These are phyloP conservation scores for Conoideocrella luteorostrata DNA, from an alignment of 2,329 filamentous ascomycete genomes.

Conservation along the genomic window DNA sequence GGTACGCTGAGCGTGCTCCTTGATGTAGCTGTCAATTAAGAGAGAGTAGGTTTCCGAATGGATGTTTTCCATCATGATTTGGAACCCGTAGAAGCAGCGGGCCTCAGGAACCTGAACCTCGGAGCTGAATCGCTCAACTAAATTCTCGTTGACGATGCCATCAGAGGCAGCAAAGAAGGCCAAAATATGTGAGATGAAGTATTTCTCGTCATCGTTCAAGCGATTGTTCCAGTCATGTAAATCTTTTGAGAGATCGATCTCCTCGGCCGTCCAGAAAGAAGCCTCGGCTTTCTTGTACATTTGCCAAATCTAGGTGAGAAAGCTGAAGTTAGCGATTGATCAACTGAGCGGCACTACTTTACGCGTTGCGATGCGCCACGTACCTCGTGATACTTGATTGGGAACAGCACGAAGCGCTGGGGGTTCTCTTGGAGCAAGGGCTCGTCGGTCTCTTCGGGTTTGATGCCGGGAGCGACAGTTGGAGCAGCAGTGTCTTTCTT, in stretches of 20 bases:
- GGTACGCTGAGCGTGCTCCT: slow-evolving; percentile 86
- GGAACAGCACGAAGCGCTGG: slow-evolving; percentile 93
- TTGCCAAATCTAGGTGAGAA: slow-evolving; percentile 76
- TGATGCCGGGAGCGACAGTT: slow-evolving; percentile 45
- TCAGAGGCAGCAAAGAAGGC: slow-evolving; percentile 99
- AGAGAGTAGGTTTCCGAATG: slow-evolving; percentile 99
- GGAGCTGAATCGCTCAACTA: slow-evolving; percentile 92
- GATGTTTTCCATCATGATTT: slow-evolving; percentile 99
- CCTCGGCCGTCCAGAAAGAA: slow-evolving; percentile 99
- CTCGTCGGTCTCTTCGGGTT: slow-evolving; percentile 71
- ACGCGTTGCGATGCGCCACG: slow-evolving; percentile 62
- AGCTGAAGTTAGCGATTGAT: neutral
- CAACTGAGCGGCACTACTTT: slow-evolving; percentile 41
- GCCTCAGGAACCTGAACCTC: slow-evolving; percentile 98
- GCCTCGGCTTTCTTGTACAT: slow-evolving; percentile 99
- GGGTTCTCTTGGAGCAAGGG: slow-evolving; percentile 93
- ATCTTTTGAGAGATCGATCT: slow-evolving; percentile 98
- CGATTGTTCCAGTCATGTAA: slow-evolving; percentile 99
- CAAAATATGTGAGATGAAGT: slow-evolving; percentile 96
- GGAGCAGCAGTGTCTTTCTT: slow-evolving; percentile 30
- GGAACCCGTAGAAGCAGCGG: slow-evolving; percentile 99
- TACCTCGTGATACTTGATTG: slow-evolving; percentile 99
- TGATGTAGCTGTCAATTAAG: slow-evolving; percentile 98
- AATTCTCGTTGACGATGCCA: slow-evolving; percentile 99
- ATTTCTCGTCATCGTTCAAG: slow-evolving; percentile 93